Percentiles rank a stretch among this genome's conserved stretches.
Conservation (phyloP, 495 filamentous ascomycete genomes). For the Echria macrotheca region DNA sequence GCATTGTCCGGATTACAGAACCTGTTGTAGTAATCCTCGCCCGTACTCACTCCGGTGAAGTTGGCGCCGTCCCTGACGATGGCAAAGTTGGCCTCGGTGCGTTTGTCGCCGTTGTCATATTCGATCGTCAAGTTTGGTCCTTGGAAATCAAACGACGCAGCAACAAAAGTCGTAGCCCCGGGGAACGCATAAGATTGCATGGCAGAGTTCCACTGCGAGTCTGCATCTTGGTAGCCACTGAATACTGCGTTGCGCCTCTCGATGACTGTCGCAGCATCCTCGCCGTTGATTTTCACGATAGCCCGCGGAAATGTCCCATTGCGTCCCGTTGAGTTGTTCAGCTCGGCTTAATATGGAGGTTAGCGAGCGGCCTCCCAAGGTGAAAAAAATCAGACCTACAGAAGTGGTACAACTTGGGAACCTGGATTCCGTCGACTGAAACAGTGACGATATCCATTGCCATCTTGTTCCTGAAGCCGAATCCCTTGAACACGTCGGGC, state of each 20-base stretch:
- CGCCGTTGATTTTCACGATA: conserved; percentile 28
- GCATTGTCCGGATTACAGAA: conserved; percentile 26
- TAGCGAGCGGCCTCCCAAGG: no score
- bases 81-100: conserved; percentile 18
- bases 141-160: conserved; percentile 11
- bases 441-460: conserved; percentile 24
- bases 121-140: conserved; percentile 21
- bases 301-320: conserved; percentile 11
- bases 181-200: conserved; percentile 17
- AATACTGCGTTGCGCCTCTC: conserved; percentile 16
- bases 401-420: conserved; percentile 28
- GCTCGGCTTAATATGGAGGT: no score
- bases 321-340: neutral
- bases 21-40: conserved; percentile 22
- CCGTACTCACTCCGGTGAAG: conserved; percentile 18
- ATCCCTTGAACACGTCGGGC: conserved; percentile 26
- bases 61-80: conserved; percentile 14
- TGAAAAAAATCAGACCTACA: no score
- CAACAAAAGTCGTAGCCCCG: conserved; percentile 10
- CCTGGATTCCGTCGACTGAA: conserved; percentile 23
- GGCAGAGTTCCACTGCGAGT: conserved; percentile 29
- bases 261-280: conserved; percentile 23
- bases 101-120: conserved; percentile 19
- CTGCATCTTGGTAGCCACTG: conserved; percentile 25
- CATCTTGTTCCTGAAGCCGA: conserved; percentile 23